Evolutionary conservation across 495 filamentous ascomycete genomes (phyloP).

Genomic region (Penicillium subrubescens): DNA sequence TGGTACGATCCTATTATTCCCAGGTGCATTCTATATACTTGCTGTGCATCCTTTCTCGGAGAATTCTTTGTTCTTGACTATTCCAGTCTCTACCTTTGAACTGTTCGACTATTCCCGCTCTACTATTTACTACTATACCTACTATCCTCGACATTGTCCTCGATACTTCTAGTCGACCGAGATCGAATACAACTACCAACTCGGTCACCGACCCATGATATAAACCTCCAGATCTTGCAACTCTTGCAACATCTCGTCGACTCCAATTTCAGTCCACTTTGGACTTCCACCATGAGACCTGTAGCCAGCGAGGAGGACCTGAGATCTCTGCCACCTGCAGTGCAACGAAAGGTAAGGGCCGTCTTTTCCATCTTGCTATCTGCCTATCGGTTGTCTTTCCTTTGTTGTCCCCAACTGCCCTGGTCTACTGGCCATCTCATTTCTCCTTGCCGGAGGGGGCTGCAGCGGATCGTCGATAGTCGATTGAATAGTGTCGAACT

Average conservation of each 20-base stretch:
- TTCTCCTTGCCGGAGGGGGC: not conserved
- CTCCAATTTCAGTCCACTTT: not conserved
- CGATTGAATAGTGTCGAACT: slow-evolving; percentile 4
- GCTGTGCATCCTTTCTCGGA: not conserved
- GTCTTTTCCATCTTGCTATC: not conserved
- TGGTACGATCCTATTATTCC: not conserved
- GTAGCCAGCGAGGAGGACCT: slow-evolving; percentile 29
- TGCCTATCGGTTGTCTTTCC: not conserved
- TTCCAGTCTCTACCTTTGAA: not conserved
- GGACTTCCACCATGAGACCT: slow-evolving; percentile 11
- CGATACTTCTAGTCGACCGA: not conserved
- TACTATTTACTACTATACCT: not conserved
- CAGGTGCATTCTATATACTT: not conserved
- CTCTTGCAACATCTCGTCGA: not conserved
- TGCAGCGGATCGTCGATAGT: slow-evolving; percentile 12
- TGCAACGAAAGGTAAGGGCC: slow-evolving; percentile 40
- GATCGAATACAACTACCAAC: not conserved
- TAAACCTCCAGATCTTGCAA: not conserved
- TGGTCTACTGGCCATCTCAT: not conserved
- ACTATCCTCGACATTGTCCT: not conserved
- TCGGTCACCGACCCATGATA: not conserved
- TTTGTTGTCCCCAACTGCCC: not conserved
- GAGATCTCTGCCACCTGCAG: slow-evolving; percentile 37
- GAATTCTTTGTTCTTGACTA: not conserved
- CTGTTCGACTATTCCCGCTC: not conserved